Evolutionary conservation across 176 grass and related monocot genomes (phyloP).

Genomic region (Cymbopogon citratus): DNA sequence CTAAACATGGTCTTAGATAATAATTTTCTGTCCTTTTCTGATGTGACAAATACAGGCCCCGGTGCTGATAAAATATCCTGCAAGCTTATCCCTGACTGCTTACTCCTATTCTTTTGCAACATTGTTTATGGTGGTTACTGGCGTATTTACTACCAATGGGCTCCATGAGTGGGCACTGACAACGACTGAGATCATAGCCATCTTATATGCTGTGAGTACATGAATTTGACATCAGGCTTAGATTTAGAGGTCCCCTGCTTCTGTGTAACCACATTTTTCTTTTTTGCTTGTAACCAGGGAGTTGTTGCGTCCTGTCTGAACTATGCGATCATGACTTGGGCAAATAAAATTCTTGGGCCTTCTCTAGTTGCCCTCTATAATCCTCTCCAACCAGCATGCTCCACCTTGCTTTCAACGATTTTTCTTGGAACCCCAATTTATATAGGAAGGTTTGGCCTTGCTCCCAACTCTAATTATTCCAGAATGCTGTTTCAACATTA

Average conservation of each 20-base stretch:
- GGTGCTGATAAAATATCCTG: conserved; percentile 69
- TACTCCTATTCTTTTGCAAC: conserved; percentile 82
- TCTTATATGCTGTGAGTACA: conserved; percentile 78
- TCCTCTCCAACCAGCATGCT: conserved; percentile 86
- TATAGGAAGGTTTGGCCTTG: conserved; percentile 69
- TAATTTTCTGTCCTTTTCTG: not conserved
- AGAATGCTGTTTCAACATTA: not conserved
- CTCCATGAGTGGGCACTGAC: conserved; percentile 79
- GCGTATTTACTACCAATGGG: conserved; percentile 50
- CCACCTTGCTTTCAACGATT: conserved; percentile 78
- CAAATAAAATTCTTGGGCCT: conserved; percentile 90
- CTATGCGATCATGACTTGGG: conserved; percentile 92
- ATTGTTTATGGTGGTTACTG: conserved; percentile 79
- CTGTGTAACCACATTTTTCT: conserved; percentile 14
- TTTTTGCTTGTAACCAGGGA: conserved; percentile 48
- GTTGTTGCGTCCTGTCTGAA: conserved; percentile 79
- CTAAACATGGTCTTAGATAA: too few relatives aligned
- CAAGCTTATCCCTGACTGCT: conserved; percentile 87
- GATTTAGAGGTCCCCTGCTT: not conserved
- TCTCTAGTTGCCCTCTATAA: conserved; percentile 80
- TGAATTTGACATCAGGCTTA: not conserved
- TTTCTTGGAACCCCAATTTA: conserved; percentile 86
- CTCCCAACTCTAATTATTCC: not conserved
- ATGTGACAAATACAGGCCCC: conserved; percentile 54
- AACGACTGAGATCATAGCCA: conserved; percentile 55